These are phyloP conservation scores for Naganishia antarctica DNA, from an alignment of 768 basidiomycete genomes.

Conservation along the genomic window DNA sequence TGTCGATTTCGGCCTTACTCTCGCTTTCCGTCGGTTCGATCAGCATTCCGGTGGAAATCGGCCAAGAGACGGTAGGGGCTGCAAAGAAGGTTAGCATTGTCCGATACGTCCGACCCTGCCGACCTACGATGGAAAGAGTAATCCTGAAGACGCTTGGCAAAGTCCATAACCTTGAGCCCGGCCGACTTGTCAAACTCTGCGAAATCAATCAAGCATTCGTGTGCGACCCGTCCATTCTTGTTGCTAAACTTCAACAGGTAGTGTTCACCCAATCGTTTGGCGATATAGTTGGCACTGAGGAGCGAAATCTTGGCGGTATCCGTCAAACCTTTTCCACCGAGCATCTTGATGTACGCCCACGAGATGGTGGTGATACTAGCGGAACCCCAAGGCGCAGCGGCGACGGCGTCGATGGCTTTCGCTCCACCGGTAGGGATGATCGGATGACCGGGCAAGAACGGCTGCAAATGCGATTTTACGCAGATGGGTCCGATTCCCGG, in stretches of 20 bases:
- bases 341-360: conserved; percentile 99
- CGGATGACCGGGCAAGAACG: conserved; percentile 89
- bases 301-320: conserved; percentile 81
- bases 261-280: conserved; percentile 72
- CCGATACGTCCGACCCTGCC: background rate
- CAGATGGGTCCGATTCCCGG: conserved; percentile 97
- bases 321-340: conserved; percentile 85
- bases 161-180: conserved; percentile 84
- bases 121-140: conserved; percentile 38
- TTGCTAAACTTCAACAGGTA: conserved; percentile 89
- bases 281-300: conserved; percentile 96
- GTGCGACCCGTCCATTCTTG: conserved; percentile 82
- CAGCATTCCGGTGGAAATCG: conserved; percentile 90
- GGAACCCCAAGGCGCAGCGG: conserved; percentile 88
- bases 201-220: conserved; percentile 90
- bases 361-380: conserved; percentile 93
- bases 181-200: conserved; percentile 88
- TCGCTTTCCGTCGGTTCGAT: conserved; percentile 98
- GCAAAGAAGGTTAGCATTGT: conserved; percentile 49
- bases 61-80: conserved; percentile 98
- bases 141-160: conserved; percentile 85
- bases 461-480: conserved; percentile 83
- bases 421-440: conserved; percentile 62
- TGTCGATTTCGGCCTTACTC: conserved; percentile 84
- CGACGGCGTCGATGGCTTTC: conserved; percentile 77